These are phyloP conservation scores for Ceriops zippeliana DNA, from an alignment of 345 rosid genomes.

Conservation along the genomic window DNA sequence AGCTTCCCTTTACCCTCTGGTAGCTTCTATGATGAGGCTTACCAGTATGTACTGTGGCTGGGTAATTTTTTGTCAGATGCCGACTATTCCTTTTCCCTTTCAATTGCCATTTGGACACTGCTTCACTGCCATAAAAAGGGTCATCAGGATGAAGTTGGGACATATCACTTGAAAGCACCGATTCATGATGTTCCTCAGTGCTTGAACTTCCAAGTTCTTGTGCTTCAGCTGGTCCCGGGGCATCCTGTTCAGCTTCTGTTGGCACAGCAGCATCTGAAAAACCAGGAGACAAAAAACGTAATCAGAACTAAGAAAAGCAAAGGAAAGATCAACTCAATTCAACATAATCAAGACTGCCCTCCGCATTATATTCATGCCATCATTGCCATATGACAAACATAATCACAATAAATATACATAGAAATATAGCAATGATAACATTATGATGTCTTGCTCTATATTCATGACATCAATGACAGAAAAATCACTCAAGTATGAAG, in stretches of 20 bases:
- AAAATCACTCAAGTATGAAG: no score
- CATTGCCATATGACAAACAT: neutral
- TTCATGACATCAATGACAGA: no score
- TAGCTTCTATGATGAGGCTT: constrained; percentile 38
- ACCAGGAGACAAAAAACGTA: constrained; percentile 2
- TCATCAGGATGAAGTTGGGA: constrained; percentile 46
- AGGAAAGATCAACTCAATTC: neutral
- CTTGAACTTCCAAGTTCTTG: constrained; percentile 62
- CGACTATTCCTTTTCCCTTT: constrained; percentile 88
- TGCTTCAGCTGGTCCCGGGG: constrained; percentile 38
- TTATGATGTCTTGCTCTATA: no score
- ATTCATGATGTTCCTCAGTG: constrained; percentile 71
- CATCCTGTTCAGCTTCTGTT: constrained; percentile 30
- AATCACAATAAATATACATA: neutral
- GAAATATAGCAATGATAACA: no score
- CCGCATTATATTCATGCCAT: neutral
- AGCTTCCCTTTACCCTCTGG: constrained; percentile 38
- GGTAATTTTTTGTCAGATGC: constrained; percentile 51
- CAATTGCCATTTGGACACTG: constrained; percentile 86
- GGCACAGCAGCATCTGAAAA: constrained; percentile 32
- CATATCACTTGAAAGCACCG: constrained; percentile 64
- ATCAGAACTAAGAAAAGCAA: constrained; percentile 10
- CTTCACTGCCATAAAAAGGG: constrained; percentile 42
- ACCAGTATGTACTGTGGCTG: constrained; percentile 27
- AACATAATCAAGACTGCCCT: neutral